Evolutionary conservation across 2,329 filamentous ascomycete genomes (phyloP), one percentile per base, ranked within the genome.

Genomic region (Cordyceps cicadae): DNA sequence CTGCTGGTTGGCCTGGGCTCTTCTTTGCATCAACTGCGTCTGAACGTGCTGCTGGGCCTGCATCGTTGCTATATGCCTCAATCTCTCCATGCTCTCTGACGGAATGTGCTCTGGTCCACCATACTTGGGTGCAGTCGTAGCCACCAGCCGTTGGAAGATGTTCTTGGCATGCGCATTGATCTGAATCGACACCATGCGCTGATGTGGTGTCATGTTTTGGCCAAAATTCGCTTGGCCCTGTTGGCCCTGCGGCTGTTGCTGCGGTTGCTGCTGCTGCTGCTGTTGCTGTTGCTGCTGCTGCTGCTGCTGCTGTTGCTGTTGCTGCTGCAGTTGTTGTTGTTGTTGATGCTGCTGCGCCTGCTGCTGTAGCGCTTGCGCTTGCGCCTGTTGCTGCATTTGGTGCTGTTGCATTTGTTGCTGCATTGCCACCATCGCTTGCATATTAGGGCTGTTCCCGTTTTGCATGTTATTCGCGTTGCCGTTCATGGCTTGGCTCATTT

Each of bases 41-140:
- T 50, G 45, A 14, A 51, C 14, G 8, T 59, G 56, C 9, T 21
- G 17, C 5, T 24, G 19, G 1, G 80, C 79, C 62, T 74, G 75
- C 0, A 62, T 43, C 3, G 72, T 49, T 32, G 80, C 82, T 1
- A 66, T 64, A 19, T 71, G 67, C 67, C 79, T 81, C 32, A 82
- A 76, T 37, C 73, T 74, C 0, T 79, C 75, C 32, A 78, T 61
- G 1, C 73, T 57, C 0, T 83, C 80, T 0, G 66, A 70, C 0
- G 82, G 81, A 3, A 84, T 77, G 34, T 76, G 75, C 24, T 77
- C 75, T 1, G 66, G 60, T 0, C 75, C 74, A 12, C 78, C 78
- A 59, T 71, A 79, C 19, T 75, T 75, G 1, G 66, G 65, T 0
- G 70, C 68, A 5, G 70, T 66, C 5, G 61, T 59, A 12, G 63